A percentile compares a stretch with the other conserved stretches of the same genome.
phyloP scores from a whole-genome alignment of 495 filamentous ascomycete species.

The Venustampulla echinocandica region DNA sequence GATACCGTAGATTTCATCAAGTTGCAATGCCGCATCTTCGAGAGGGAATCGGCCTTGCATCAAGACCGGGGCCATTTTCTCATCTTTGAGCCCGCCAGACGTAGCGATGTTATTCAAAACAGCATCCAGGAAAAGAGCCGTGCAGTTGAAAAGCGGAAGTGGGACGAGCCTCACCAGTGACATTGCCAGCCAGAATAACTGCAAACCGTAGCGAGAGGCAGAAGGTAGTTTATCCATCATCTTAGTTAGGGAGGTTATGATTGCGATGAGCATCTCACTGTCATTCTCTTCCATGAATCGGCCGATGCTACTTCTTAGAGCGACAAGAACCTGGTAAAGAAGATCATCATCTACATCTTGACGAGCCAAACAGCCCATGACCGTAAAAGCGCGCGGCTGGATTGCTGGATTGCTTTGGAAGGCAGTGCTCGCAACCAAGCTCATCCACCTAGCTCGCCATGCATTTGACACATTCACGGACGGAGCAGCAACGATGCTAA shows the following conservation, averaged over 20 bases:
- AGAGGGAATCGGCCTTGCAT: slow-evolving; percentile 46
- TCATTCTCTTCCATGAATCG: slow-evolving; percentile 51
- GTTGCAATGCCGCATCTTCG: slow-evolving; percentile 46
- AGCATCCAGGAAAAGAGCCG: slow-evolving; percentile 52
- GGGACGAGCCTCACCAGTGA: slow-evolving; percentile 55
- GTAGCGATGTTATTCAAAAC: slow-evolving; percentile 51
- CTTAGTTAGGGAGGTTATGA: slow-evolving; percentile 54
- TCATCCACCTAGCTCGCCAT: slow-evolving; percentile 66
- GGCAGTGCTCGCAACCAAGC: slow-evolving; percentile 57
- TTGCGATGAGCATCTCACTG: slow-evolving; percentile 57
- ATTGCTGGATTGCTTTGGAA: slow-evolving; percentile 65
- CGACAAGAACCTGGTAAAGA: slow-evolving; percentile 59
- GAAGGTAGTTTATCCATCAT: slow-evolving; percentile 59
- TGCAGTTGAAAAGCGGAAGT: slow-evolving; percentile 50
- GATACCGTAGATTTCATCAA: slow-evolving; percentile 55
- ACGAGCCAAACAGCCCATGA: slow-evolving; percentile 59
- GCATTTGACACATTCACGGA: slow-evolving; percentile 55
- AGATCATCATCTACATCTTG: slow-evolving; percentile 62
- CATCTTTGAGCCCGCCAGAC: slow-evolving; percentile 45
- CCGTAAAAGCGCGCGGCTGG: slow-evolving; percentile 56
- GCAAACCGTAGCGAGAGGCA: slow-evolving; percentile 54
- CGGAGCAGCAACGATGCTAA: slow-evolving; percentile 52
- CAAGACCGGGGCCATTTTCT: slow-evolving; percentile 46
- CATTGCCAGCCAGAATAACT: slow-evolving; percentile 60
- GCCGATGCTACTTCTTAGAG: slow-evolving; percentile 48